These are phyloP conservation scores for Termitomyces sp. DNA, from an alignment of 1,284 basidiomycete genomes.

Conservation along the genomic window DNA sequence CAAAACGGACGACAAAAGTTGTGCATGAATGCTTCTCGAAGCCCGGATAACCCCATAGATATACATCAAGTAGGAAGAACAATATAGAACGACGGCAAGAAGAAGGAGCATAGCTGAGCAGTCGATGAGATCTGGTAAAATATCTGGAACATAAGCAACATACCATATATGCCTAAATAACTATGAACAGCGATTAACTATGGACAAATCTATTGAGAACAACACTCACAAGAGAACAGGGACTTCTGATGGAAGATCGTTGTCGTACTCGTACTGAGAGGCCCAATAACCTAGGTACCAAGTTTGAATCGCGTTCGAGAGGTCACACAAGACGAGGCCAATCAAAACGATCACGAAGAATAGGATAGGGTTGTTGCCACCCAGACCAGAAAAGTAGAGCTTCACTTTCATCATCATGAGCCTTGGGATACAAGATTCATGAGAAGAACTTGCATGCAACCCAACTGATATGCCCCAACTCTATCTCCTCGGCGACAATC, in stretches of 20 bases:
- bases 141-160: background rate
- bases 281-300: conserved; percentile 62
- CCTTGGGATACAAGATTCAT: background rate
- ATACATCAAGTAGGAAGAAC: conserved; percentile 28
- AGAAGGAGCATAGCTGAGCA: conserved; percentile 27
- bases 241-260: conserved; percentile 30
- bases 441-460: conserved; percentile 22
- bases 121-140: background rate
- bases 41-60: conserved; percentile 45
- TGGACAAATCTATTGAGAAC: background rate
- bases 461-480: conserved; percentile 52
- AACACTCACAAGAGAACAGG: conserved; percentile 34
- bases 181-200: conserved; percentile 19
- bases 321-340: conserved; percentile 26
- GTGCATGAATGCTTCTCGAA: conserved; percentile 50
- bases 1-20: conserved; percentile 50
- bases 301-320: conserved; percentile 36
- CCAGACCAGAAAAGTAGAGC: conserved; percentile 34
- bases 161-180: conserved; percentile 42
- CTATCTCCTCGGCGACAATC: conserved; percentile 57
- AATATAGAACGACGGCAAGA: conserved; percentile 26
- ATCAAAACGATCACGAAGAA: conserved; percentile 34
- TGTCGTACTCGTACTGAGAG: conserved; percentile 40
- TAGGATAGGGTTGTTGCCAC: conserved; percentile 33
- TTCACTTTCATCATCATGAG: conserved; percentile 21